Conservation (phyloP, 2,329 filamentous ascomycete genomes). For the Ceratocystis albifundus region DNA sequence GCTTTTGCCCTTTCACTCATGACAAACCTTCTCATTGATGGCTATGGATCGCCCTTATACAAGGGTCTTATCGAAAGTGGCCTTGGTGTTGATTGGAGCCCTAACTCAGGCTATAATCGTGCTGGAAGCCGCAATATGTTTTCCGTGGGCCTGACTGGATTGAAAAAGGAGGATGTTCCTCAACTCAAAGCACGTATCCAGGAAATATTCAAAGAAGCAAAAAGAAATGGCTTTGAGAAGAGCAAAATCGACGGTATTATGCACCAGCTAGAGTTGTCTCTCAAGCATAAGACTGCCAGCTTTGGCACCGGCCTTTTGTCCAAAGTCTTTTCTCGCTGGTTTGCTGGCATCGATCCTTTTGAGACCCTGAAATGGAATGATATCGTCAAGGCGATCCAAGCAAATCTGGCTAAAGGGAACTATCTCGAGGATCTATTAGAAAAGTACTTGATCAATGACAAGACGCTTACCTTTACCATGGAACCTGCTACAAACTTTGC, state of each 20-base stretch:
- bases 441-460: constrained; percentile 81
- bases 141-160: constrained; percentile 82
- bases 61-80: constrained; percentile 78
- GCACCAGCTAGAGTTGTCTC: constrained; percentile 80
- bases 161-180: constrained; percentile 65
- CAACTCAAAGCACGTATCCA: constrained; percentile 65
- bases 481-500: constrained; percentile 66
- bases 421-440: constrained; percentile 79
- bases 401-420: constrained; percentile 57
- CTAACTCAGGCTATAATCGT: constrained; percentile 83
- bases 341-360: constrained; percentile 88
- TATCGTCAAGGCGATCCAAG: constrained; percentile 71
- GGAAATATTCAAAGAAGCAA: constrained; percentile 57
- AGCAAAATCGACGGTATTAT: constrained; percentile 88
- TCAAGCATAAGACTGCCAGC: constrained; percentile 93
- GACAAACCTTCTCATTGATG: constrained; percentile 76
- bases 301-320: constrained; percentile 90
- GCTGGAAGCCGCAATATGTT: constrained; percentile 70
- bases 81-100: constrained; percentile 84
- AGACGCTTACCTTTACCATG: constrained; percentile 89
- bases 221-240: constrained; percentile 69
- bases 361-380: constrained; percentile 86
- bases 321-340: constrained; percentile 82
- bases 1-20: constrained; percentile 77
- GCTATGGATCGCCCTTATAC: constrained; percentile 90